Conservation (phyloP, 805 yeast genomes). For the Spencermartinsiella europaea region DNA sequence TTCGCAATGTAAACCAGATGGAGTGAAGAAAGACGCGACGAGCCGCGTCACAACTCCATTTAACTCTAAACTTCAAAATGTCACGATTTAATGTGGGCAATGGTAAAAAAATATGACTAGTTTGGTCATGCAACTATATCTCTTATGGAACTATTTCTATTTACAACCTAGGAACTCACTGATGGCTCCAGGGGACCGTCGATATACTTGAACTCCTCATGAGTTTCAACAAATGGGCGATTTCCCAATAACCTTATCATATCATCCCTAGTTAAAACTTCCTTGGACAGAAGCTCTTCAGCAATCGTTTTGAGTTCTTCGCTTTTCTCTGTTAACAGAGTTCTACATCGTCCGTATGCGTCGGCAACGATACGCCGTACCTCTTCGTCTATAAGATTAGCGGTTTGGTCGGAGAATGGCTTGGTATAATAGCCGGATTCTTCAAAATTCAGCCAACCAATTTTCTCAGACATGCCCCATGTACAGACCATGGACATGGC, state of each 20-base stretch:
- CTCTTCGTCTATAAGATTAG: slow-evolving; percentile 61
- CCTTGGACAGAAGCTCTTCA: slow-evolving; percentile 62
- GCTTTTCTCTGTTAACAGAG: slow-evolving; percentile 52
- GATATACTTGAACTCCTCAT: slow-evolving; percentile 58
- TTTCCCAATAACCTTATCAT: slow-evolving; percentile 72
- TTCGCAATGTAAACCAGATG: no score
- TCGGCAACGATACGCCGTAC: slow-evolving; percentile 61
- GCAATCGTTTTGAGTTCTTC: slow-evolving; percentile 67
- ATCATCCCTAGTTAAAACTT: slow-evolving; percentile 76
- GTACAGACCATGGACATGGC: slow-evolving; percentile 86
- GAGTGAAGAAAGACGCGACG: no score
- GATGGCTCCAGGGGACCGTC: neutral
- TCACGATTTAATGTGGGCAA: neutral
- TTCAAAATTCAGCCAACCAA: slow-evolving; percentile 56
- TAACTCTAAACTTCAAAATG: no score
- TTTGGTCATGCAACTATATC: neutral
- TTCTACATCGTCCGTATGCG: slow-evolving; percentile 56
- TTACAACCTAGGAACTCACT: neutral
- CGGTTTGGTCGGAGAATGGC: slow-evolving; percentile 71
- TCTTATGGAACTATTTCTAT: neutral
- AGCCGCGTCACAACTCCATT: no score
- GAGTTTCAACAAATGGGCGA: slow-evolving; percentile 71
- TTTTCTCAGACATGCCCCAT: slow-evolving; percentile 79
- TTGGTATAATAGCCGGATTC: slow-evolving; percentile 37
- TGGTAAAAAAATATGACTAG: neutral